Conservation (phyloP, 2,329 filamentous ascomycete species). For the Orbilia oligospora region DNA sequence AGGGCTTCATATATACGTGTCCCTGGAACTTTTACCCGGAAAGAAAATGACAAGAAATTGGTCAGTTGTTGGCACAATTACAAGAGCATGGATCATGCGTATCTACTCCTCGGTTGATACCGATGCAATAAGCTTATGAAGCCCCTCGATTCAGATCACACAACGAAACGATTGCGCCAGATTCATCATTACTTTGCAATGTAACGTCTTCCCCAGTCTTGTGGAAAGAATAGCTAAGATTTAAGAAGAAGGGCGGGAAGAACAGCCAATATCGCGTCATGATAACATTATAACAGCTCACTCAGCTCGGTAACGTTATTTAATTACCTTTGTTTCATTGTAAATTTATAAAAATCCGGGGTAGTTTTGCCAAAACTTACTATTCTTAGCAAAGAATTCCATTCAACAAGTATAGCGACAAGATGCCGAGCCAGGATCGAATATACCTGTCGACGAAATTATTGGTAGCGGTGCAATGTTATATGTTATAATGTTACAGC, state of each 20-base stretch:
- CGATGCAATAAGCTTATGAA: constrained; percentile 6
- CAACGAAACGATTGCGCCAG: background rate
- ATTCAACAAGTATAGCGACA: background rate
- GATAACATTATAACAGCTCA: constrained; percentile 26
- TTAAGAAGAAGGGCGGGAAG: background rate
- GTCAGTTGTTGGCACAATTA: background rate
- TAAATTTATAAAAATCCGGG: constrained; percentile 26
- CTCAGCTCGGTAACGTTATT: constrained; percentile 38
- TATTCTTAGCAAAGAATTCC: constrained; percentile 6
- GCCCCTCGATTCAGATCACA: background rate
- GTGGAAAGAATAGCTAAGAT: background rate
- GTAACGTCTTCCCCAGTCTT: constrained; percentile 2
- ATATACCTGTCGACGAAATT: constrained; percentile 10
- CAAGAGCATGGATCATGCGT: constrained; percentile 8
- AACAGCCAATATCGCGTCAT: constrained; percentile 22
- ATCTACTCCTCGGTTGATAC: constrained; percentile 2
- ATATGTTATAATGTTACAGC: constrained; percentile 55
- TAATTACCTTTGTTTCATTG: background rate
- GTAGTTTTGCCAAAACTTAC: constrained; percentile 34
- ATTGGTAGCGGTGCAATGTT: background rate
- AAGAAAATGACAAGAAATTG: constrained; percentile 3
- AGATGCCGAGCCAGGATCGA: constrained; percentile 13
- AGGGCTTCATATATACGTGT: constrained; percentile 1
- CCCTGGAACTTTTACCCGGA: background rate
- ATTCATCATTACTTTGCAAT: constrained; percentile 19